Conservation (phyloP, 192 early-diverging fungal genomes). For the Coemansia sp. region DNA sequence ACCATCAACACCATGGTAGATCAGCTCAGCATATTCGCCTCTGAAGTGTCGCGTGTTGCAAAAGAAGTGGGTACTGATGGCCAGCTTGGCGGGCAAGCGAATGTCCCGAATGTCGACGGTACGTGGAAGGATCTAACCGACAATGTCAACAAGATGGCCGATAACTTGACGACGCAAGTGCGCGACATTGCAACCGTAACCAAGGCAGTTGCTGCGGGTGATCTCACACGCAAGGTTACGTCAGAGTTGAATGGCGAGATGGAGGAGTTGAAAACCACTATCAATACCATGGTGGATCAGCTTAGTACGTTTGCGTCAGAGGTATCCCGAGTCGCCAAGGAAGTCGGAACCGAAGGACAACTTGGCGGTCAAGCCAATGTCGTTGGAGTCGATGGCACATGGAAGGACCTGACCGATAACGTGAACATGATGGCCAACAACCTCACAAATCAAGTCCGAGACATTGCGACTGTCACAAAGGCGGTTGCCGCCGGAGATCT, state of each 20-base stretch:
- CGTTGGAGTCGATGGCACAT: conserved; percentile 15
- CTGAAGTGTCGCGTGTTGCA: conserved; percentile 59
- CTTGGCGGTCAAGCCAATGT: conserved; percentile 22
- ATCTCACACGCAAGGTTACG: conserved; percentile 57
- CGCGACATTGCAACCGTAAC: conserved; percentile 59
- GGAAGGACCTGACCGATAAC: conserved; percentile 54
- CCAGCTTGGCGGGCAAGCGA: conserved; percentile 65
- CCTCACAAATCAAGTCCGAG: conserved; percentile 60
- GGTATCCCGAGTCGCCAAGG: conserved; percentile 67
- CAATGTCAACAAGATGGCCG: conserved; percentile 60
- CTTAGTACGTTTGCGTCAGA: conserved; percentile 55
- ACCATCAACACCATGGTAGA: conserved; percentile 37
- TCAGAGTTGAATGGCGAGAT: conserved; percentile 63
- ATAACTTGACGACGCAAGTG: conserved; percentile 61
- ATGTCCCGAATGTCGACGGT: conserved; percentile 59
- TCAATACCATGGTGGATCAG: conserved; percentile 65
- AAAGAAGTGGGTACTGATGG: conserved; percentile 73
- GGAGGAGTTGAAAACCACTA: conserved; percentile 59
- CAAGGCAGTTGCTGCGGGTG: conserved; percentile 63
- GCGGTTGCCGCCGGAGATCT: conserved; percentile 63
- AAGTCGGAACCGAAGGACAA: conserved; percentile 66
- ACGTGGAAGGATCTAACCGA: conserved; percentile 64
- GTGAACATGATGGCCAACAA: conserved; percentile 62
- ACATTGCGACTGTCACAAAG: conserved; percentile 60
- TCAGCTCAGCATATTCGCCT: conserved; percentile 16